These are phyloP conservation scores for Thozetella sp. DNA, from an alignment of 495 filamentous ascomycete species.

Conservation along the genomic window DNA sequence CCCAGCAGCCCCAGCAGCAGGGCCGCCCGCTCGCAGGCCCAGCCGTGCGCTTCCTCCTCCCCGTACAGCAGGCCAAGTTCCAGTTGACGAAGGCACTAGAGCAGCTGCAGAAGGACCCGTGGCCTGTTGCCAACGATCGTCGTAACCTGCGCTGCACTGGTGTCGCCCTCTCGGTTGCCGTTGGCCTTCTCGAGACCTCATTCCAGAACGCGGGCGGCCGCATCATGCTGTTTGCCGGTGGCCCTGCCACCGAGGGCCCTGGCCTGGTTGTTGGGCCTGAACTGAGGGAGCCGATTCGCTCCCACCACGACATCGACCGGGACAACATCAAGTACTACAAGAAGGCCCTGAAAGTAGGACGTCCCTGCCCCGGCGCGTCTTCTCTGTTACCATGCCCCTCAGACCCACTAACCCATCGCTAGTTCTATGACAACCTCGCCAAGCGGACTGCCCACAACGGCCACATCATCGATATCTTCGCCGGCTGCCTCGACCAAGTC, in stretches of 20 bases:
- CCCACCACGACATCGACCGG: conserved; percentile 97
- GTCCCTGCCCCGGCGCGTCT: neutral
- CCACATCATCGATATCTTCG: conserved; percentile 97
- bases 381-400: too few species aligned
- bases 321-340: conserved; percentile 99
- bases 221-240: conserved; percentile 97
- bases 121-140: conserved; percentile 95
- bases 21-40: conserved; percentile 78
- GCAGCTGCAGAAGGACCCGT: conserved; percentile 95
- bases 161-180: conserved; percentile 92
- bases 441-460: conserved; percentile 96
- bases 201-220: conserved; percentile 95
- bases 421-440: conserved; percentile 98
- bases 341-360: conserved; percentile 89
- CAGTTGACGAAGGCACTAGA: conserved; percentile 97
- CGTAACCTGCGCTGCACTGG: conserved; percentile 93
- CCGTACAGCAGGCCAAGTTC: conserved; percentile 95
- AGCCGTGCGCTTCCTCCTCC: conserved; percentile 88
- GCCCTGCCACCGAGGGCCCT: conserved; percentile 93
- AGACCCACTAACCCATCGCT: conserved; percentile 28
- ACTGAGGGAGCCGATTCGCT: conserved; percentile 93
- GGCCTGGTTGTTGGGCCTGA: conserved; percentile 98
- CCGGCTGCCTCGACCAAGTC: conserved; percentile 97
- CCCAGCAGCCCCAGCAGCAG: conserved; percentile 58
- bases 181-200: conserved; percentile 88